Evolutionary conservation across 176 grass and related monocot genomes (phyloP).

Genomic region (Paspalum vaginatum): DNA sequence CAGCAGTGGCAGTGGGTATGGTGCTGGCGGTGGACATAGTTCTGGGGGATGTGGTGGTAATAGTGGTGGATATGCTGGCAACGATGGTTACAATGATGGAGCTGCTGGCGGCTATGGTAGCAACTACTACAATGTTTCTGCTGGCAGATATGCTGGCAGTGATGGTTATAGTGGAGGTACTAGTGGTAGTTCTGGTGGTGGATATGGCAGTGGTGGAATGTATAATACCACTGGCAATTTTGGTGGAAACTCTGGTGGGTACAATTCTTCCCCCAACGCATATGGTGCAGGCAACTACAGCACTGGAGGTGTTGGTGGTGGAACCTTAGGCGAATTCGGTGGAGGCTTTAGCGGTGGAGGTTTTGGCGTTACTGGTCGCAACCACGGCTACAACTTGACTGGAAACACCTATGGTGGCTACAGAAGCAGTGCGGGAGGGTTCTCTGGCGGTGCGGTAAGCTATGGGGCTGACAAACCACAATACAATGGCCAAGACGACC

Average conservation of each 20-base stretch:
- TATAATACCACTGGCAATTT: constrained; percentile 3
- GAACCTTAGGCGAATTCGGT: background rate
- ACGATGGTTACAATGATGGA: constrained; percentile 28
- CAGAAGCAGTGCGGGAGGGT: background rate
- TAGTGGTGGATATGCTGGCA: constrained; percentile 8
- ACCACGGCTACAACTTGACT: constrained; percentile 4
- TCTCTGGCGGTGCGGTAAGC: background rate
- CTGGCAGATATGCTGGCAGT: constrained; percentile 33
- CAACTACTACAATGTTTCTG: constrained; percentile 8
- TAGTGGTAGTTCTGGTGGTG: too few species aligned
- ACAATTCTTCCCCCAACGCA: background rate
- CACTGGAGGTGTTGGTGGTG: background rate
- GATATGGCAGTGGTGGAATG: background rate
- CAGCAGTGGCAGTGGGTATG: constrained; percentile 26
- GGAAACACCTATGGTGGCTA: constrained; percentile 22
- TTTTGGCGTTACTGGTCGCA: constrained; percentile 11
- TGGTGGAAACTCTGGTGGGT: constrained; percentile 26
- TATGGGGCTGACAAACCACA: constrained; percentile 37
- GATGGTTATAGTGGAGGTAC: constrained; percentile 32
- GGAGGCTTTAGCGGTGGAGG: constrained; percentile 12
- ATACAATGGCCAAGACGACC: constrained; percentile 52
- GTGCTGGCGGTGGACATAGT: constrained; percentile 4
- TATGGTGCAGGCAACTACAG: constrained; percentile 14
- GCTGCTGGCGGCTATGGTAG: constrained; percentile 20
- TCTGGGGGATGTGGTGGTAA: background rate